Conservation (phyloP, 352 stramenopile genomes). For the Pythium vanterpoolii region DNA sequence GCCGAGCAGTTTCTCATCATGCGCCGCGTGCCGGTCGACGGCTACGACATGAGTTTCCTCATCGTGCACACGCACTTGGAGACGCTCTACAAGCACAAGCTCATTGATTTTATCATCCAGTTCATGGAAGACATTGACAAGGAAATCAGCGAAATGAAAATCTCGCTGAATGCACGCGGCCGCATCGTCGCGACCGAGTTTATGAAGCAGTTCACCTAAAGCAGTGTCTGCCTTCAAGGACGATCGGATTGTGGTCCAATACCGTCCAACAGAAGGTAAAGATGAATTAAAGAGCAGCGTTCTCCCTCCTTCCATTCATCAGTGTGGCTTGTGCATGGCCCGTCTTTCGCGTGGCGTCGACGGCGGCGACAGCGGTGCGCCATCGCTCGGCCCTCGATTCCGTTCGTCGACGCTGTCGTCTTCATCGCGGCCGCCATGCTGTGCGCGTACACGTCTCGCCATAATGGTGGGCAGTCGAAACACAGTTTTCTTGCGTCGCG, state of each 20-base stretch:
- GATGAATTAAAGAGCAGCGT: background rate
- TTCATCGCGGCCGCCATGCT: background rate
- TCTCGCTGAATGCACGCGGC: slow-evolving; percentile 92
- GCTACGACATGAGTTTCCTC: slow-evolving; percentile 96
- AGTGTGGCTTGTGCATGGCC: slow-evolving; percentile 7
- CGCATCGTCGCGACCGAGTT: slow-evolving; percentile 93
- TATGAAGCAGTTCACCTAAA: slow-evolving; percentile 91
- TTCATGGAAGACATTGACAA: slow-evolving; percentile 99
- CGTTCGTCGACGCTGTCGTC: background rate
- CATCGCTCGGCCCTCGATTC: slow-evolving; percentile 13
- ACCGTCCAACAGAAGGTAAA: too few relatives aligned
- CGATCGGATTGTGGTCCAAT: too few relatives aligned
- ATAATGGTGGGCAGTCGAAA: slow-evolving; percentile 44
- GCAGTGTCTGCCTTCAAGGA: too few relatives aligned
- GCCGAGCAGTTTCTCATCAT: slow-evolving; percentile 96
- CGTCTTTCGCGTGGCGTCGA: slow-evolving; percentile 9
- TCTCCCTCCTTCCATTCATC: background rate
- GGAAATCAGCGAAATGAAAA: slow-evolving; percentile 98
- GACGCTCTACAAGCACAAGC: slow-evolving; percentile 96
- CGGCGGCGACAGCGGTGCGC: slow-evolving; percentile 2
- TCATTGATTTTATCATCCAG: slow-evolving; percentile 97
- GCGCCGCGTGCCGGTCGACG: slow-evolving; percentile 87
- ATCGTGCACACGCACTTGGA: slow-evolving; percentile 94
- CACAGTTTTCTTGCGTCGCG: slow-evolving; percentile 47
- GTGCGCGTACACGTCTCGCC: slow-evolving; percentile 1